Base-by-base conservation (phyloP, 225 moss, liverwort and hornwort genomes). In the Rhytidiadelphus loreus region DNA sequence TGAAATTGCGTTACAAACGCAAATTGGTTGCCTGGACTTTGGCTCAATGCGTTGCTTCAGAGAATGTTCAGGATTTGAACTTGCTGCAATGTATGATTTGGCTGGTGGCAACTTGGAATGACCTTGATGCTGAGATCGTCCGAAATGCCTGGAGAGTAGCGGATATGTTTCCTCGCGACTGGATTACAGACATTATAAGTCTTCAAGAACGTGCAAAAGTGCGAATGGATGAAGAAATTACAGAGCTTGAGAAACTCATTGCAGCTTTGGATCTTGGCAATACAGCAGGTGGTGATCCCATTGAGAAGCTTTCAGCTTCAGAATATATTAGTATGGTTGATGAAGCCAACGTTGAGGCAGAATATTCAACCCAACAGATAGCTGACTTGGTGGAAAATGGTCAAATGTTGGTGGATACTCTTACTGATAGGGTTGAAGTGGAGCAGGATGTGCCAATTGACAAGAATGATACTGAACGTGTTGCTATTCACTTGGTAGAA, bases 81-180 rank as follows among this genome's bases (percentile, higher is more conserved):
- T n/a, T 88, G 77, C 68, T 88, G 48, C 88, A 84, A 48, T 83
- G 77, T 77, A 77, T 88, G 77, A 77, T 88, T 28, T 88, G 84
- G 88, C 26, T 88, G 48, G 75, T 88, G 55, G 56, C 83, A 37
- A 63, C 83, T 77, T 88, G 88, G 84, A 84, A 77, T 84, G 84
- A 88, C 58, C 77, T 84, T 77, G 88, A 84, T 56, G 83, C 77
- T 57, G 88, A 88, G 57, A 77, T 37, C 24, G 37, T 88, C n/a
- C 77, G 68, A 44, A 77, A 88, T 59, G 83, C 83, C 17, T 88
- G 88, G 88, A 88, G 88, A 68, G 66, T 58, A 46, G 83, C 77
- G 46, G 88, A 77, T 28, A 58, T 84, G 9, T 58, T 84, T 59
- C 83, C 88, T 83, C 64, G 83, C 19, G 68, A 77, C 68, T 88